Evolutionary conservation across 1,139 yeast genomes (phyloP), one percentile per base, ranked within the genome.

Genomic region (Suhomyces terraborum): DNA sequence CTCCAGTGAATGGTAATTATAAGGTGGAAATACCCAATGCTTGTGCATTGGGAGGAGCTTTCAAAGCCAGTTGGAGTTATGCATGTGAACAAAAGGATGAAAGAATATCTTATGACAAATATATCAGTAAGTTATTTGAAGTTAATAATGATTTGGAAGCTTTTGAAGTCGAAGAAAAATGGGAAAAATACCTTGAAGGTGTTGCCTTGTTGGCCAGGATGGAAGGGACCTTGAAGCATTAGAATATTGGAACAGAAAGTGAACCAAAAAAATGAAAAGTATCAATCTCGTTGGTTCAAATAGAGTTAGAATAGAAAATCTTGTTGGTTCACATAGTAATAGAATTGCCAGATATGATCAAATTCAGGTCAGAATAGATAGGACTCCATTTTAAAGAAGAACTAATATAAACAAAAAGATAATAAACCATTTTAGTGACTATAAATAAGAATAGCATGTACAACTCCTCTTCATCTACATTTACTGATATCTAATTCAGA

Each of bases 21-120:
- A 78, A 80, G 48, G 84, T 84, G 21, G 93, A 87, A 54, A 78
- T 88, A 36, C 82, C 93, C 6, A 89, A 89, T 62, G 95, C 96
- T 1, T 89, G 97, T 73, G 97, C 96, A 1, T 66, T 87, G 36
- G 97, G 97, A n/a, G 96, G 96, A 4, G 95, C 95, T 31, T 86
- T 77, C 63, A 85, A 87, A 58, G 95, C 96, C 1, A 73, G 84
- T 38, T 88, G 95, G 87, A 75, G 84, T 40, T 59, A 67, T 57
- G 47, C 58, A 46, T 61, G 75, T 54, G 76, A 71, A 53, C 28
- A 47, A n/a, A 43, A 54, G 39, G 54, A 61, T 23, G 52, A 65
- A 12, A 73, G 73, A 56, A 54, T 81, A 42, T 6, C 20, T 7
- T 67, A 66, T 48, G 68, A 68, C 44, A 61, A 64, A 22, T 79